Conservation (phyloP, 2,329 filamentous ascomycete genomes). For the Verticillium nubilum region DNA sequence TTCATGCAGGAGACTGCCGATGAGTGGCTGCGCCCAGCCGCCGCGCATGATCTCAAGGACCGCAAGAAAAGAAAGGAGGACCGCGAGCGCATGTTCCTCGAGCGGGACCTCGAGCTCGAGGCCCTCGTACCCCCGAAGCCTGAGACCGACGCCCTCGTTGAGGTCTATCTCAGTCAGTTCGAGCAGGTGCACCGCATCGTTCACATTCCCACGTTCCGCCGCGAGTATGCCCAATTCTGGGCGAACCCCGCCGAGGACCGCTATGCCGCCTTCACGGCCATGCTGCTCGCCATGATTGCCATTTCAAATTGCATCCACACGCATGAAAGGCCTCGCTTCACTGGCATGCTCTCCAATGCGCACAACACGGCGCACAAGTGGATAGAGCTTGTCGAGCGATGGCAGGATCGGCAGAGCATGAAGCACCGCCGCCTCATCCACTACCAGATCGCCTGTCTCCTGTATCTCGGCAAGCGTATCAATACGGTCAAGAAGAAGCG, state of each 20-base stretch:
- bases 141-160: constrained; percentile 42
- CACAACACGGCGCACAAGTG: constrained; percentile 50
- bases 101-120: constrained; percentile 45
- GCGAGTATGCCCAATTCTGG: constrained; percentile 53
- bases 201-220: constrained; percentile 53
- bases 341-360: constrained; percentile 53
- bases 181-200: constrained; percentile 52
- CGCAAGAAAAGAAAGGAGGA: constrained; percentile 47
- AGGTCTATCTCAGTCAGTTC: constrained; percentile 48
- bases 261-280: constrained; percentile 48
- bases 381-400: constrained; percentile 50
- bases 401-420: constrained; percentile 51
- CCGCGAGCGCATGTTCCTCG: constrained; percentile 41
- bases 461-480: constrained; percentile 56
- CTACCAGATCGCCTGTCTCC: constrained; percentile 53
- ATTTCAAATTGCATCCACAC: constrained; percentile 53
- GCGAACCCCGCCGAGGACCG: constrained; percentile 34
- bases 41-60: constrained; percentile 50
- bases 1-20: constrained; percentile 60
- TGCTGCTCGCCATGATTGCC: constrained; percentile 55
- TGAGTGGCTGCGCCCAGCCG: constrained; percentile 54
- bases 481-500: constrained; percentile 62
- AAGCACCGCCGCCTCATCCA: constrained; percentile 56
- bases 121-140: constrained; percentile 40
- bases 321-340: constrained; percentile 46